These are phyloP conservation scores for Cercospora sp. DNA, from an alignment of 2,329 filamentous ascomycete species.

Conservation along the genomic window DNA sequence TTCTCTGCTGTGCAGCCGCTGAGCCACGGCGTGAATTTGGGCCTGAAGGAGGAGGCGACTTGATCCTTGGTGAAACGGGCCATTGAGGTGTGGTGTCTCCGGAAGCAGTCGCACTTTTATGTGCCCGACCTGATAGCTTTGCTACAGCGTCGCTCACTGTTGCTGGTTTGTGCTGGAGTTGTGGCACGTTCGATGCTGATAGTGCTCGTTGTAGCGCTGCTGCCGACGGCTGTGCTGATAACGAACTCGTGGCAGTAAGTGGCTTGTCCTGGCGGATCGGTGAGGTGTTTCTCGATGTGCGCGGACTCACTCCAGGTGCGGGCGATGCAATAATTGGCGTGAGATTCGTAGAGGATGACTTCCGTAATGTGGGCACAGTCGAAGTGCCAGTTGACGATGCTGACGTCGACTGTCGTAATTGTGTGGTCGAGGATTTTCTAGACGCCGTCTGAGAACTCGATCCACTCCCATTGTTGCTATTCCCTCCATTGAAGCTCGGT, in stretches of 20 bases:
- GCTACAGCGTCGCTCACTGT: constrained; percentile 60
- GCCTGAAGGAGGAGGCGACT: constrained; percentile 65
- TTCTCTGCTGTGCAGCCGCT: constrained; percentile 26
- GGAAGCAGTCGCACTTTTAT: constrained; percentile 57
- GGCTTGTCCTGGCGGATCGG: constrained; percentile 50
- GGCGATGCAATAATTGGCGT: constrained; percentile 38
- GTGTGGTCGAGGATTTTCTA: constrained; percentile 21
- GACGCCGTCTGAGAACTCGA: constrained; percentile 13
- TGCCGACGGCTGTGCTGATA: constrained; percentile 57
- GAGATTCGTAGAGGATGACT: constrained; percentile 35
- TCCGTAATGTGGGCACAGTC: constrained; percentile 27
- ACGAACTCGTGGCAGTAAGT: constrained; percentile 34
- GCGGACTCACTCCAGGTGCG: constrained; percentile 43
- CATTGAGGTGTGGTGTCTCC: constrained; percentile 62
- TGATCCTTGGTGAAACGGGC: constrained; percentile 74
- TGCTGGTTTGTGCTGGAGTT: constrained; percentile 54
- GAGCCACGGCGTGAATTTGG: constrained; percentile 49
- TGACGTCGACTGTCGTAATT: constrained; percentile 14
- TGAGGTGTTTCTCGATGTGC: constrained; percentile 51
- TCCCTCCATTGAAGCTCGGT: constrained; percentile 30
- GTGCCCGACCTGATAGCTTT: constrained; percentile 59
- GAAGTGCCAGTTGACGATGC: constrained; percentile 17
- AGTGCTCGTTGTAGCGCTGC: constrained; percentile 66
- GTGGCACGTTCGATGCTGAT: constrained; percentile 67
- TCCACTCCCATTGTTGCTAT: constrained; percentile 11